A percentile compares a stretch with the other conserved stretches of the same genome.
Evolutionary conservation across 1,284 basidiomycete species (phyloP).

Genomic region (Polyporus tsugae): DNA sequence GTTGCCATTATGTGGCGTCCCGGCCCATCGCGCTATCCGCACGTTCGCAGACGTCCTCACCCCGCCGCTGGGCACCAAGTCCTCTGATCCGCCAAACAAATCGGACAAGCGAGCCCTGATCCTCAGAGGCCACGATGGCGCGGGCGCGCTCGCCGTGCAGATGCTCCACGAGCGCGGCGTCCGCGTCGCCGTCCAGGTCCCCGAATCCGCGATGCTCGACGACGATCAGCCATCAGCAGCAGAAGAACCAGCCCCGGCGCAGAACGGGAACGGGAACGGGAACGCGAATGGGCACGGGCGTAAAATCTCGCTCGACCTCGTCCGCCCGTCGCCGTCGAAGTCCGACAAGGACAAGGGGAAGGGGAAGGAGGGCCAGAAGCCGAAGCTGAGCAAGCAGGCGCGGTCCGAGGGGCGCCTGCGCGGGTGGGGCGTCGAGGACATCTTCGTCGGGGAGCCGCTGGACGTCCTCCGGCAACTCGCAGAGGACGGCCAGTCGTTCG

Average conservation of each 20-base stretch:
- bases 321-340: conserved; percentile 18
- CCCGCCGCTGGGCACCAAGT: conserved; percentile 24
- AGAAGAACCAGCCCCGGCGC: conserved; percentile 21
- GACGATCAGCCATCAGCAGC: conserved; percentile 10
- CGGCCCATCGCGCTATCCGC: conserved; percentile 80
- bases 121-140: conserved; percentile 78
- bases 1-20: conserved; percentile 78
- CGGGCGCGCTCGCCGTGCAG: conserved; percentile 79
- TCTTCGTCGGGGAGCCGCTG: conserved; percentile 65
- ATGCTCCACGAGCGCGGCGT: conserved; percentile 72
- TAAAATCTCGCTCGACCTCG: conserved; percentile 22
- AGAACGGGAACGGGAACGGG: not conserved
- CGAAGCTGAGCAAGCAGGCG: conserved; percentile 21
- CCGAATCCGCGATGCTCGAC: conserved; percentile 48
- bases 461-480: conserved; percentile 62
- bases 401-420: conserved; percentile 62
- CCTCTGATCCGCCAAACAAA: conserved; percentile 13
- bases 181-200: conserved; percentile 75
- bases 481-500: conserved; percentile 68
- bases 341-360: conserved; percentile 30
- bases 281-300: conserved; percentile 14
- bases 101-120: conserved; percentile 60
- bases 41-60: conserved; percentile 51
- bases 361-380: conserved; percentile 17
- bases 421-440: conserved; percentile 71